Base-by-base conservation (phyloP, 257 asterid genomes). In the Gardenia jasminoides region DNA sequence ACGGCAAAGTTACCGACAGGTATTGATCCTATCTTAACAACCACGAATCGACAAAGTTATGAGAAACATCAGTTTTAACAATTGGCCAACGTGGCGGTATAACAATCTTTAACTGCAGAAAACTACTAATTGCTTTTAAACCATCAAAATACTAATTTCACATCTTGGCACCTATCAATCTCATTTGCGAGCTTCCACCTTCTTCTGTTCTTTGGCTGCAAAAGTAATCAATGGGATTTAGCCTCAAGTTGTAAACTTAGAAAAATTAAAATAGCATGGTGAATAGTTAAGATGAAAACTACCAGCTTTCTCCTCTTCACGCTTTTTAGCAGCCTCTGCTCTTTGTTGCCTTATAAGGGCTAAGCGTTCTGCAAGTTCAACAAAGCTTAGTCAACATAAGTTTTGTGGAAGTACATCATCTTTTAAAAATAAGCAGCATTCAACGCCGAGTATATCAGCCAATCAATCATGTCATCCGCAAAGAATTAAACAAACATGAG, bases 221-320 rank as follows among this genome's bases (percentile, higher is more conserved):
- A 41, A 68, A 64, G 16, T 22, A 76, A 30, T 26, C 31, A 67
- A 43, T 43, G 48, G 48, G 9, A 9, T 11, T 67, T 46, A 67
- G 67, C n/a, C 5, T 36, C 20, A 65, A 47, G 78, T 47, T 13
- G 67, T 62, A 78, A 30, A 16, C 33, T 62, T n/a, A 7, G 67
- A 41, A 13, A 16, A 16, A 10, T 20, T n/a, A 30, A 46, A 10
- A 52, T 58, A 48, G 30, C 68, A 20, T 44, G 15, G 15, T 56
- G 28, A 46, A 22, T 59, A 31, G 15, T 56, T 24, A 1, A 61
- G 30, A 24, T 62, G 0, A 61, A 64, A 26, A 20, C 48, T 88
- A 93, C 98, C 98, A 59, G 94, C 93, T 89, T 92, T 94, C 93
- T 93, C 98, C 86, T 93, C 98, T 67, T 93, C 98, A 0, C 97